Conservation (phyloP, 352 stramenopile genomes). For the Pythium volutum region DNA sequence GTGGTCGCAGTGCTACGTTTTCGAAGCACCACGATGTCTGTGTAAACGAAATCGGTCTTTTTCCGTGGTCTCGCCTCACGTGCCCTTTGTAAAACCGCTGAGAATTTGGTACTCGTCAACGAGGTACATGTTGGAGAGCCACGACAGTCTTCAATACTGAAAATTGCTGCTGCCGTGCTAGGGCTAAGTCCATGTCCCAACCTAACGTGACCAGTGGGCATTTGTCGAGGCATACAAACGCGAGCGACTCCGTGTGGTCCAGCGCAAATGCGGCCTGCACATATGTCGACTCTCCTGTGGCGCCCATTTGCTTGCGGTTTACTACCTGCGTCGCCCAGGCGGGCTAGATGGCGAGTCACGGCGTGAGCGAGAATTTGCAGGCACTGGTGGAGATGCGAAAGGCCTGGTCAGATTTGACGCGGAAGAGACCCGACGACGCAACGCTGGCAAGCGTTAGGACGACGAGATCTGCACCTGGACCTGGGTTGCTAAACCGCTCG, state of each 20-base stretch:
- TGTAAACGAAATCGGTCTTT: not conserved
- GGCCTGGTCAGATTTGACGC: not conserved
- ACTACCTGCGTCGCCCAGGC: slow-evolving; percentile 7
- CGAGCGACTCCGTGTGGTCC: slow-evolving; percentile 3
- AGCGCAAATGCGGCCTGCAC: not conserved
- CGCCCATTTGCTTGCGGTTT: slow-evolving; percentile 7
- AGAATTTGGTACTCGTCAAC: not conserved
- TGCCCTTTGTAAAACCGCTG: not conserved
- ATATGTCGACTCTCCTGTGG: not conserved
- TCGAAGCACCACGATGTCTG: not conserved
- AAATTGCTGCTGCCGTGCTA: slow-evolving; percentile 1
- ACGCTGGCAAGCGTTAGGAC: slow-evolving; percentile 5
- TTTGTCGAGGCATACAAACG: not conserved
- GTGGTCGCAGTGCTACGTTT: not conserved
- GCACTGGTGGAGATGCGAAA: slow-evolving; percentile 1
- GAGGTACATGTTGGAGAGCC: not conserved
- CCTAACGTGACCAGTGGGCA: slow-evolving; percentile 7
- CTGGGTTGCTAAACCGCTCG: not conserved
- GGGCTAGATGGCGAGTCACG: slow-evolving; percentile 6
- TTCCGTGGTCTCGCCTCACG: not conserved
- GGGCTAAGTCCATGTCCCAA: not conserved
- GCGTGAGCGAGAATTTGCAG: slow-evolving; percentile 8
- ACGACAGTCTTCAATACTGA: not conserved
- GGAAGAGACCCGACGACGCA: slow-evolving; percentile 7
- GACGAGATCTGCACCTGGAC: not conserved